Evolutionary conservation across 2,329 filamentous ascomycete genomes (phyloP).

Genomic region (Penicillium polonicum): DNA sequence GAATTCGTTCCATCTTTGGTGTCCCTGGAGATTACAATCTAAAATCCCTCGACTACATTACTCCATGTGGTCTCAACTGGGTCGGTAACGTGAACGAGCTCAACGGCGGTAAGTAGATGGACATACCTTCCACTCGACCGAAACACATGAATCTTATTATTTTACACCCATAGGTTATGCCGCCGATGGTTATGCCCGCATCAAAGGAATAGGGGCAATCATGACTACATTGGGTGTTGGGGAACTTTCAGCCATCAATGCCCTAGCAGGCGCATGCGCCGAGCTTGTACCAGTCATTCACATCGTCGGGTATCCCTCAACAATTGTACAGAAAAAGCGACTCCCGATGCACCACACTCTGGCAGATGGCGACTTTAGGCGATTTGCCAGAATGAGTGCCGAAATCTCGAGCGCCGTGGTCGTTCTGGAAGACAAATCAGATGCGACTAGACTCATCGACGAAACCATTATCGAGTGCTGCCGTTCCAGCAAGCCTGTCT

Average conservation of each 20-base stretch:
- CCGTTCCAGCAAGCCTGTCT: slow-evolving; percentile 70
- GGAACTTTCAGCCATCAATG: slow-evolving; percentile 64
- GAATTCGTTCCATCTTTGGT: slow-evolving; percentile 9
- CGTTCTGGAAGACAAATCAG: slow-evolving; percentile 64
- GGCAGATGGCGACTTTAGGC: slow-evolving; percentile 71
- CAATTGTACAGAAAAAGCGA: slow-evolving; percentile 41
- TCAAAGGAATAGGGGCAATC: slow-evolving; percentile 65
- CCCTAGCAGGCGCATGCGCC: slow-evolving; percentile 67
- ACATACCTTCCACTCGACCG: not conserved
- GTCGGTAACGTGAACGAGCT: slow-evolving; percentile 59
- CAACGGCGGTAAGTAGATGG: slow-evolving; percentile 45
- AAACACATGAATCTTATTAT: slow-evolving; percentile 4
- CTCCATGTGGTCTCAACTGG: slow-evolving; percentile 53
- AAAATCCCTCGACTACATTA: slow-evolving; percentile 54
- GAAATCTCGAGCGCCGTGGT: slow-evolving; percentile 69
- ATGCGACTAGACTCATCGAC: slow-evolving; percentile 73
- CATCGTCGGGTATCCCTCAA: slow-evolving; percentile 53
- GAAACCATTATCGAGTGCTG: slow-evolving; percentile 69
- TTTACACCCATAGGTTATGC: slow-evolving; percentile 55
- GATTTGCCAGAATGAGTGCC: slow-evolving; percentile 73
- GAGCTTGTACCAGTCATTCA: slow-evolving; percentile 67
- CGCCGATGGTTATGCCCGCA: slow-evolving; percentile 70
- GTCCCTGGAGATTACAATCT: slow-evolving; percentile 62
- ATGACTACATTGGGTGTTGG: slow-evolving; percentile 72
- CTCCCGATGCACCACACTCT: slow-evolving; percentile 62